A percentile compares a stretch with the other conserved stretches of the same genome.
Evolutionary conservation across 345 rosid species (phyloP).

Genomic region (Turnera subulata): DNA sequence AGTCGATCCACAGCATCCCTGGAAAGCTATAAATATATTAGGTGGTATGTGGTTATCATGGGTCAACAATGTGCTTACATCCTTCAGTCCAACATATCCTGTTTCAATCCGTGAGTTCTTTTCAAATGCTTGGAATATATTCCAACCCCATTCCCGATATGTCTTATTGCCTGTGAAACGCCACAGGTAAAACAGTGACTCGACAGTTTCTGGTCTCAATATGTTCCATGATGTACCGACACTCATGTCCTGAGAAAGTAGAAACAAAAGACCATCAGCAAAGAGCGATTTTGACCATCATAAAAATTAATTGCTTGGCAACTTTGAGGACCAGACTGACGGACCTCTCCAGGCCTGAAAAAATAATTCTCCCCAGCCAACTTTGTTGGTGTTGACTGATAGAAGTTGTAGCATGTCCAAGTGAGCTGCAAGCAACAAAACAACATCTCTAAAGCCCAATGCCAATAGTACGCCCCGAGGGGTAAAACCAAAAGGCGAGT

Average conservation of each 20-base stretch:
- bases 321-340: constrained; percentile 1
- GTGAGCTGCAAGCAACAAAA: constrained; percentile 62
- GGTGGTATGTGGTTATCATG: neutral
- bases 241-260: constrained; percentile 71
- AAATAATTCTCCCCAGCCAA: constrained; percentile 97
- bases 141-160: constrained; percentile 99
- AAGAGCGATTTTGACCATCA: neutral
- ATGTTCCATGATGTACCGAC: constrained; percentile 99
- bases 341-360: constrained; percentile 68
- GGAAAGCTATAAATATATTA: neutral
- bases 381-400: constrained; percentile 88
- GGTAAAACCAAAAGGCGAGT: too few species aligned
- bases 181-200: constrained; percentile 93
- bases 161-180: constrained; percentile 92
- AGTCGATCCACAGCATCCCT: too few species aligned
- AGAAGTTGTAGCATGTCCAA: constrained; percentile 97
- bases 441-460: neutral
- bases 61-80: constrained; percentile 48
- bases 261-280: neutral
- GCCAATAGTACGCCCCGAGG: neutral
- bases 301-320: too few species aligned
- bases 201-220: constrained; percentile 92
- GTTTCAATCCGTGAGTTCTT: constrained; percentile 77
- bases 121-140: constrained; percentile 92
- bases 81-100: constrained; percentile 94